Evolutionary conservation across 441 rosid genomes (phyloP).

Genomic region (Erodium trifolium): DNA sequence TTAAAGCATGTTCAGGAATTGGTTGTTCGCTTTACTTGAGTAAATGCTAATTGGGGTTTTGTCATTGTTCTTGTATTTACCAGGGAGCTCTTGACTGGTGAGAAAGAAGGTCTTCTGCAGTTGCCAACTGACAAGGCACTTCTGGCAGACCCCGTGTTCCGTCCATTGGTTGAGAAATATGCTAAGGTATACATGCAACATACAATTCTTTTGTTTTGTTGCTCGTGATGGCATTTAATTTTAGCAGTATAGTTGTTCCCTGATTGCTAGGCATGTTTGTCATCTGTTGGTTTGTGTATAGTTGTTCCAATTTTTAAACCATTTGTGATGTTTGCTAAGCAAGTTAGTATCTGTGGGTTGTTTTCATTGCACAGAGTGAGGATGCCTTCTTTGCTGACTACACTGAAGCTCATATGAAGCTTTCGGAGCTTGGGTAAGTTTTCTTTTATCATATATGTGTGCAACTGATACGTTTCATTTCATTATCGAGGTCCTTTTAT

Average conservation of each 20-base stretch:
- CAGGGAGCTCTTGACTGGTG: constrained; percentile 81
- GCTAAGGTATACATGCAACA: constrained; percentile 34
- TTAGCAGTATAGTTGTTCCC: neutral
- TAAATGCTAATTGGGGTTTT: neutral
- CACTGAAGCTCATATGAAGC: constrained; percentile 67
- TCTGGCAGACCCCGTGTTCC: constrained; percentile 70
- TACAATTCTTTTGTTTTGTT: too few relatives aligned
- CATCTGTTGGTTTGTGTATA: neutral
- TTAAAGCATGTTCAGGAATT: neutral
- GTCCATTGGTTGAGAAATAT: constrained; percentile 81
- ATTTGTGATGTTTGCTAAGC: neutral
- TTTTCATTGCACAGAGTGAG: constrained; percentile 48
- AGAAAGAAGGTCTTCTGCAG: constrained; percentile 79
- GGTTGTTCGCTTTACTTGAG: neutral
- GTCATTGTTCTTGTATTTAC: neutral
- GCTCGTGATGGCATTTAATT: neutral
- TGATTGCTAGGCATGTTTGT: neutral
- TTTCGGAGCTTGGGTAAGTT: constrained; percentile 90
- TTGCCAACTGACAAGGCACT: constrained; percentile 77
- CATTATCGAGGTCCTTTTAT: neutral
- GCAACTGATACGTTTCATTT: too few relatives aligned
- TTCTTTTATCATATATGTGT: neutral
- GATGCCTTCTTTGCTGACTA: constrained; percentile 82
- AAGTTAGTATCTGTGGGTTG: neutral
- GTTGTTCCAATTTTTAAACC: too few relatives aligned